Conservation (phyloP, 31 red algal species). For the Asparagopsis taxiformis region DNA sequence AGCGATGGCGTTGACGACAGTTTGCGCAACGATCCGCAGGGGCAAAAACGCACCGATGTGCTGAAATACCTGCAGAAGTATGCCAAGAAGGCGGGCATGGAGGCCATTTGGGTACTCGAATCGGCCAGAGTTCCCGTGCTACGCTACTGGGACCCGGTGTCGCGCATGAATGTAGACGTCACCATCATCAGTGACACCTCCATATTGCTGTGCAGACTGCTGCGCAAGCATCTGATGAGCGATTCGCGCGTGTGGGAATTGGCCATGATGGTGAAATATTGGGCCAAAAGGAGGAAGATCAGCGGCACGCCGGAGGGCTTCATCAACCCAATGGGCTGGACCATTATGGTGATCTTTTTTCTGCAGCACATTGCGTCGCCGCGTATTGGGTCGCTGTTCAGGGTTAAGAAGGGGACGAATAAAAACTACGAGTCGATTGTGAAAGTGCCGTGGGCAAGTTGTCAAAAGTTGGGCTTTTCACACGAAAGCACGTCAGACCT, state of each 20-base stretch:
- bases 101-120: slow-evolving; percentile 22
- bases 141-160: slow-evolving; percentile 27
- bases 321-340: slow-evolving; percentile 65
- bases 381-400: slow-evolving; percentile 22
- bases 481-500: background rate
- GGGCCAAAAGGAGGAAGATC: slow-evolving; percentile 46
- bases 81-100: slow-evolving; percentile 12
- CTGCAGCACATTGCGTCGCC: slow-evolving; percentile 39
- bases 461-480: background rate
- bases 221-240: slow-evolving; percentile 30
- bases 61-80: slow-evolving; percentile 5
- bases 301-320: slow-evolving; percentile 28
- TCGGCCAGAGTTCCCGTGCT: slow-evolving; percentile 41
- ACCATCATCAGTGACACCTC: slow-evolving; percentile 31
- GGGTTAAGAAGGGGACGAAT: background rate
- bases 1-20: background rate
- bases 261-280: slow-evolving; percentile 53
- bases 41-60: slow-evolving; percentile 3
- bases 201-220: slow-evolving; percentile 28
- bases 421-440: slow-evolving; percentile 15
- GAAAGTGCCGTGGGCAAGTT: slow-evolving; percentile 19
- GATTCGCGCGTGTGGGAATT: slow-evolving; percentile 49
- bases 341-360: slow-evolving; percentile 68
- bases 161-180: slow-evolving; percentile 50
- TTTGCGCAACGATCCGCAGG: background rate